Evolutionary conservation across 495 filamentous ascomycete species (phyloP).

Genomic region (Friedmanniomyces simplex): DNA sequence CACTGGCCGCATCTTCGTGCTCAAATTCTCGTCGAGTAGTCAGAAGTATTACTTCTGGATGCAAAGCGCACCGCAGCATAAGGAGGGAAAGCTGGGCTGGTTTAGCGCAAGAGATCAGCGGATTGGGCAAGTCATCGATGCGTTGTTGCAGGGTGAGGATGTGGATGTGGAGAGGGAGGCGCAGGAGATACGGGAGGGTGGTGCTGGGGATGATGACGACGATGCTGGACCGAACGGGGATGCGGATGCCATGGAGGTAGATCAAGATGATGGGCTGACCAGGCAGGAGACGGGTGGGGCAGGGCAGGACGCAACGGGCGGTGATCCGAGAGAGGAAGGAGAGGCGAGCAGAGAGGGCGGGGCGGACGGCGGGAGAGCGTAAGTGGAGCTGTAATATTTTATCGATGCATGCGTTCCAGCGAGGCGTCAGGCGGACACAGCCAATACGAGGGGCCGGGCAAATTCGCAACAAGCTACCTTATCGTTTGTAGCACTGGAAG

Average conservation of each 20-base stretch:
- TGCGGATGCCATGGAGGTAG: constrained; percentile 49
- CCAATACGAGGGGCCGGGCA: no score
- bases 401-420: constrained; percentile 3
- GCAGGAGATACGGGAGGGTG: constrained; percentile 40
- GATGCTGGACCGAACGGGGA: constrained; percentile 75
- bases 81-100: constrained; percentile 58
- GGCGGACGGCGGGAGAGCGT: constrained; percentile 96
- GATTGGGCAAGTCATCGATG: constrained; percentile 75
- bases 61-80: constrained; percentile 74
- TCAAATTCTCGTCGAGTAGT: constrained; percentile 92
- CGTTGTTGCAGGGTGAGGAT: constrained; percentile 78
- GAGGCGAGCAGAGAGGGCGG: constrained; percentile 79
- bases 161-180: constrained; percentile 74
- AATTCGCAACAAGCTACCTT: no score
- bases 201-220: constrained; percentile 44
- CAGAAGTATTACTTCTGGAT: constrained; percentile 92
- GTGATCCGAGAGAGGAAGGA: constrained; percentile 83
- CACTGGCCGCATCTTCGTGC: constrained; percentile 80
- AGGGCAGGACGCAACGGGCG: constrained; percentile 74
- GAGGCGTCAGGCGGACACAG: constrained; percentile 1
- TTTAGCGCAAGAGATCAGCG: constrained; percentile 72
- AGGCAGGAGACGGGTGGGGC: constrained; percentile 62
- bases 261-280: constrained; percentile 27
- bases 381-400: constrained; percentile 46
- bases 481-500: no score